Evolutionary conservation across 805 yeast species (phyloP).

Genomic region (Cyberlindnera sargentensis): DNA sequence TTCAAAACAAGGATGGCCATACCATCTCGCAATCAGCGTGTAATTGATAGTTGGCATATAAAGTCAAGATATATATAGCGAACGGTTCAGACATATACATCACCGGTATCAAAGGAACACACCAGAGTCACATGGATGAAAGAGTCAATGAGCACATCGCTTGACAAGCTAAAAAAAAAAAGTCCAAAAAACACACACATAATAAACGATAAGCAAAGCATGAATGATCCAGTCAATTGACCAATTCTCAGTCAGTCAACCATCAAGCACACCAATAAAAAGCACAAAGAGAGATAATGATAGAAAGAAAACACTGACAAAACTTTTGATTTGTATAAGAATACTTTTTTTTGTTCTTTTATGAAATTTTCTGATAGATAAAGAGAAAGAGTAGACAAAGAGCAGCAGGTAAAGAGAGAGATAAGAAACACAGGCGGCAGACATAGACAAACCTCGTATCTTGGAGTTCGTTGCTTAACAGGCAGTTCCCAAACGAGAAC

Average conservation of each 20-base stretch:
- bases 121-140: neutral
- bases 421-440: no score
- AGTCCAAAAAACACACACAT: neutral
- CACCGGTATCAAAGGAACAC: no score
- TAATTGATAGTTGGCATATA: no score
- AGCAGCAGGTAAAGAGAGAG: neutral
- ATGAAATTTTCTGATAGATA: neutral
- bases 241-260: no score
- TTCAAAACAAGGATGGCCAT: no score
- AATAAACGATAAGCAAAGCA: no score
- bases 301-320: neutral
- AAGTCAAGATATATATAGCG: no score
- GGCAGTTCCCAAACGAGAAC: conserved; percentile 14
- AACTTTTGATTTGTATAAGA: conserved; percentile 3
- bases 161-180: neutral
- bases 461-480: neutral
- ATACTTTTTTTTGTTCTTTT: conserved; percentile 5
- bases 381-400: neutral
- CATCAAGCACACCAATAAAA: neutral
- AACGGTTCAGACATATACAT: no score
- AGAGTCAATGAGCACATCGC: neutral
- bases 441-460: no score
- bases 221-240: no score
- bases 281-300: neutral
- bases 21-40: no score